phyloP scores from a whole-genome alignment of 331 rosid genomes.

The Malus hybrid region DNA sequence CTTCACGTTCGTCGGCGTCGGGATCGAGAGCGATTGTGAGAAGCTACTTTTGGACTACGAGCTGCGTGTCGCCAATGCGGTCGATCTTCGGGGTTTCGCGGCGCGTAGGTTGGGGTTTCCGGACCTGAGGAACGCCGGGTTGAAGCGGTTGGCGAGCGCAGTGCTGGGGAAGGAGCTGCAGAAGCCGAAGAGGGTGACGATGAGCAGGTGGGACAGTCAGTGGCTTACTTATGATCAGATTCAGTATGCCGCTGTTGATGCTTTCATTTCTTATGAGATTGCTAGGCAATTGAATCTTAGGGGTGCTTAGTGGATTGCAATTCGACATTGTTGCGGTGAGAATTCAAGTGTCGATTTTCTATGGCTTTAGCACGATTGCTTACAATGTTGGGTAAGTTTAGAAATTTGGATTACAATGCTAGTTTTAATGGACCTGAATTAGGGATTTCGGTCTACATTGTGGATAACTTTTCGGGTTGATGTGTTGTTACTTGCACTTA shows the following conservation, averaged over 20 bases:
- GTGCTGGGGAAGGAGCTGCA: conserved; percentile 31
- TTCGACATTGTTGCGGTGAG: background rate
- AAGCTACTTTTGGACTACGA: conserved; percentile 32
- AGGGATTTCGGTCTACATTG: no score
- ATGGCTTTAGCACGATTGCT: background rate
- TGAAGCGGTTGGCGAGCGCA: conserved; percentile 32
- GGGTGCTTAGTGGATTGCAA: background rate
- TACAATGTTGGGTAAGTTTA: background rate
- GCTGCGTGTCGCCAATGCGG: conserved; percentile 12
- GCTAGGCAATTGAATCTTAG: conserved; percentile 22
- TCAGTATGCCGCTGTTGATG: conserved; percentile 64
- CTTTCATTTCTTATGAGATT: conserved; percentile 50
- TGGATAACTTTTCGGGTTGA: no score
- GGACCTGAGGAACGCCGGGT: conserved; percentile 26
- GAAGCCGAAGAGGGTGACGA: conserved; percentile 32
- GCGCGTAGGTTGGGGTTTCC: background rate
- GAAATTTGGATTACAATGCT: background rate
- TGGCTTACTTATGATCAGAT: conserved; percentile 46
- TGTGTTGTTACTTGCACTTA: no score
- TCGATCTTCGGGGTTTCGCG: conserved; percentile 39
- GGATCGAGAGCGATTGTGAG: conserved; percentile 41
- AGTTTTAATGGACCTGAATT: background rate
- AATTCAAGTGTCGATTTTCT: background rate
- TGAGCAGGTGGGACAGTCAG: conserved; percentile 54
- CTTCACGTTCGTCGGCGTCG: conserved; percentile 47